These are phyloP conservation scores for Mycena polygramma DNA, from an alignment of 768 basidiomycete species.

Conservation along the genomic window DNA sequence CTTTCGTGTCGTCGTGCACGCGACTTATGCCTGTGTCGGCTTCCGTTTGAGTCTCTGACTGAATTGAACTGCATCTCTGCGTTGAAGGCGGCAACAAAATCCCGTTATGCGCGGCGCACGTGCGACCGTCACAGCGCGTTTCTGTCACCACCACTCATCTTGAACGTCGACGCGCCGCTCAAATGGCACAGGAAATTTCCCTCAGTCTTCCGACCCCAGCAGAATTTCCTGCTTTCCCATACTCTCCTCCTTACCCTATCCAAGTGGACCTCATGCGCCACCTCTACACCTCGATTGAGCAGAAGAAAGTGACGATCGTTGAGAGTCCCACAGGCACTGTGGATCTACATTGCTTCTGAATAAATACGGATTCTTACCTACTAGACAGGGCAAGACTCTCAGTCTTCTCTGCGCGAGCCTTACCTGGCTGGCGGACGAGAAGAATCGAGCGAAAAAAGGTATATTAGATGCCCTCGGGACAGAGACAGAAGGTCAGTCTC, in stretches of 20 bases:
- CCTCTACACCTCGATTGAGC: slow-evolving; percentile 84
- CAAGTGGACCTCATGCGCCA: slow-evolving; percentile 92
- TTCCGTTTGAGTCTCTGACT: too few species aligned
- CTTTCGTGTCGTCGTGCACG: too few species aligned
- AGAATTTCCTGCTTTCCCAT: slow-evolving; percentile 86
- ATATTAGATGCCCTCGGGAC: slow-evolving; percentile 60
- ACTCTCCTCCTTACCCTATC: slow-evolving; percentile 83
- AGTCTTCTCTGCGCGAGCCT: slow-evolving; percentile 83
- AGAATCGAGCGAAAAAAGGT: slow-evolving; percentile 76
- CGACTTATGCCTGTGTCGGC: too few species aligned
- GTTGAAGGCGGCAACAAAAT: too few species aligned
- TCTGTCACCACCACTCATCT: neutral
- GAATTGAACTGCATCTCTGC: too few species aligned
- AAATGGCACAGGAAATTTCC: slow-evolving; percentile 26
- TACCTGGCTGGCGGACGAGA: slow-evolving; percentile 81
- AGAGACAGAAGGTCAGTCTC: slow-evolving; percentile 43
- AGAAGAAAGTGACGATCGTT: slow-evolving; percentile 81
- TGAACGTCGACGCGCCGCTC: neutral
- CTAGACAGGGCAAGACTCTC: slow-evolving; percentile 84
- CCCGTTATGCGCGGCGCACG: neutral
- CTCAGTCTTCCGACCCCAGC: slow-evolving; percentile 72
- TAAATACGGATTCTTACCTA: neutral
- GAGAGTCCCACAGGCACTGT: slow-evolving; percentile 94
- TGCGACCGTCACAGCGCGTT: slow-evolving; percentile 11
- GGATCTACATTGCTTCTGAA: slow-evolving; percentile 39